Base-by-base conservation (phyloP, 129 eudicot species). In the Centaurea solstitialis region DNA sequence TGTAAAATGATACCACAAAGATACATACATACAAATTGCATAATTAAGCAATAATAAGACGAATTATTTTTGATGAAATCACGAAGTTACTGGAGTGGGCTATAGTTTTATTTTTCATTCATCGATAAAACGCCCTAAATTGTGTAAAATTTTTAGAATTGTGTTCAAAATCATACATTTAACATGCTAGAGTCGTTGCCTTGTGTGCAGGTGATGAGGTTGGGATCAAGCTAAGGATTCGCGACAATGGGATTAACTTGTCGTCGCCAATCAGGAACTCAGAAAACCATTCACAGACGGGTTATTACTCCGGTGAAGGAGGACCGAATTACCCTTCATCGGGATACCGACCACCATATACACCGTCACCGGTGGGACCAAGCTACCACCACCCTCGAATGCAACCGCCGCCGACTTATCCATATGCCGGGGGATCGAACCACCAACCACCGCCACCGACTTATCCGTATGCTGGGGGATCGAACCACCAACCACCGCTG, bases 151-250 rank as follows among this genome's bases (percentile, higher is more conserved):
- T 33, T 33, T 33, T 33, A 3, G 4, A 5, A 33, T 5, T 33
- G n/a, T 33, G 37, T 33, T 33, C 37, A 33, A 33, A 33, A 33
- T 33, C 37, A 33, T 4, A 33, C 37, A 33, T 33, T 33, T 33
- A 33, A 33, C 37, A 33, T 33, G 37, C 4, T 33, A 33, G 5
- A 26, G 37, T 1, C 37, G 37, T 2, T n/a, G n/a, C 37, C 24
- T 70, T 38, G 68, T n/a, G n/a, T 11, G 73, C 85, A 93, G 96
- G 89, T 22, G 74, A 81, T 33, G 91, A 85, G 53, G 97, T 81
- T 15, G 98, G 94, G 70, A 88, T 91, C 78, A 90, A 82, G 75
- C 82, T 93, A 30, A 62, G 26, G 85, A 90, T 88, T 75, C 80
- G 70, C 9, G 90, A 77, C 41, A 85, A 45, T 59, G 88, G n/a